Base-by-base conservation (phyloP, 2,329 filamentous ascomycete genomes). In the Epichloe glyceriae region DNA sequence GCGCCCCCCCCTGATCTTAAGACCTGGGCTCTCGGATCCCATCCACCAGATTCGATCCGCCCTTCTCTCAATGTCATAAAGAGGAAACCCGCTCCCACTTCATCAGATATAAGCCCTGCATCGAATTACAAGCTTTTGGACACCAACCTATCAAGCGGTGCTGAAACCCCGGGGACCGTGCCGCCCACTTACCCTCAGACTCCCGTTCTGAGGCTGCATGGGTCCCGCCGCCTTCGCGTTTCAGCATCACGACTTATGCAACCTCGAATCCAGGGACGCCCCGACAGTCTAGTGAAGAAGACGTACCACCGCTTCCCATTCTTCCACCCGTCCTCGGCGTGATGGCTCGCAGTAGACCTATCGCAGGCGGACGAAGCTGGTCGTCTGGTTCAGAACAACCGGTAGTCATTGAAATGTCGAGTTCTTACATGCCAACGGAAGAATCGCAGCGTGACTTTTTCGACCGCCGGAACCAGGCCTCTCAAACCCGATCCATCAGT, bases 231-330 rank as follows among this genome's bases (percentile, higher is more conserved):
- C 64, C 70, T 2, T 84, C 80, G 46, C 76, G 78, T 44, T 85
- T 84, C 63, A 85, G 80, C 64, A 70, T 77, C 55, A 82, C 78
- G 7, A 84, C 80, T 2, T 81, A 77, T 58, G 73, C 75, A 22
- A 78, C 79, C 2, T 75, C 78, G 2, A 52, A 56, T 40, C 49
- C 58, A 30, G 61, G 58, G 30, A 61, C 63, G 12, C 62, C 66
- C 38, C 54, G 52, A 34, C 55, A 57, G 42, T 56, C 56, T 22
- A 47, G 49, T 3, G 58, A 61, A 14, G 62, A 62, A 38, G 55
- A 60, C 12, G 56, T 45, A 12, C 53, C 61, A 39, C 59, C 60
- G 7, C 46, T 60, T 26, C 61, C 64, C 20, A 49, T 55, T 26
- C 50, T 54, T 37, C 56, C 61, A 34, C 53, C 57, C 49, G 54